Evolutionary conservation across 2,329 filamentous ascomycete genomes (phyloP).

Genomic region (Ophiostoma sp.): DNA sequence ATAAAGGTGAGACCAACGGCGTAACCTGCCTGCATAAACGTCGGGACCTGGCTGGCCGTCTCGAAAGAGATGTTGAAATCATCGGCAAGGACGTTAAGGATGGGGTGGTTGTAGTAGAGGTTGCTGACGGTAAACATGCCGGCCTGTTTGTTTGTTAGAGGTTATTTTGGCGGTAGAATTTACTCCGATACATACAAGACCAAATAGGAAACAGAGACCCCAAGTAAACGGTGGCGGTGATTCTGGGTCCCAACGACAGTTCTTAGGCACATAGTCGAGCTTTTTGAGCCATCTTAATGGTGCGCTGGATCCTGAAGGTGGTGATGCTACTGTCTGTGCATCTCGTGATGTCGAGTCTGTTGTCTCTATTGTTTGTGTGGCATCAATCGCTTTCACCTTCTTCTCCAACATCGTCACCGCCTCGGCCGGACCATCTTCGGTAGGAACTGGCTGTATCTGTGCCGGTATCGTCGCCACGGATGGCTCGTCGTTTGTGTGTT

Average conservation of each 20-base stretch:
- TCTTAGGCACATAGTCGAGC: neutral
- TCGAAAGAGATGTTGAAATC: constrained; percentile 70
- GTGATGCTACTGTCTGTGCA: neutral
- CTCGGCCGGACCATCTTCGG: neutral
- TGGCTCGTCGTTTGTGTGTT: constrained; percentile 7
- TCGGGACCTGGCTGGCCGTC: constrained; percentile 64
- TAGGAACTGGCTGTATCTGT: neutral
- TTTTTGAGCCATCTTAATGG: neutral
- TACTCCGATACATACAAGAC: neutral
- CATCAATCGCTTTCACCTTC: neutral
- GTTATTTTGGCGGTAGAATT: neutral
- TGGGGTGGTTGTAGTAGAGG: constrained; percentile 74
- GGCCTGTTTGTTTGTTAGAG: constrained; percentile 9
- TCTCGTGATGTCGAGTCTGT: neutral
- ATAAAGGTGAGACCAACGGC: constrained; percentile 71
- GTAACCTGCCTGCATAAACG: constrained; percentile 73
- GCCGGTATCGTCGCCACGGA: neutral
- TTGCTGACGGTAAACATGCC: constrained; percentile 65
- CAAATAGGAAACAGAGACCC: constrained; percentile 8
- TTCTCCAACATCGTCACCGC: neutral
- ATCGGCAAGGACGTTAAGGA: constrained; percentile 64
- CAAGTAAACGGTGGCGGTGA: constrained; percentile 20
- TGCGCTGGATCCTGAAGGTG: neutral
- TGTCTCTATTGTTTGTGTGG: neutral
- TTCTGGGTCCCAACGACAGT: constrained; percentile 23